Evolutionary conservation across 305 asterid species (phyloP), one percentile per base, ranked within the genome.

Genomic region (Salvia sclarea): DNA sequence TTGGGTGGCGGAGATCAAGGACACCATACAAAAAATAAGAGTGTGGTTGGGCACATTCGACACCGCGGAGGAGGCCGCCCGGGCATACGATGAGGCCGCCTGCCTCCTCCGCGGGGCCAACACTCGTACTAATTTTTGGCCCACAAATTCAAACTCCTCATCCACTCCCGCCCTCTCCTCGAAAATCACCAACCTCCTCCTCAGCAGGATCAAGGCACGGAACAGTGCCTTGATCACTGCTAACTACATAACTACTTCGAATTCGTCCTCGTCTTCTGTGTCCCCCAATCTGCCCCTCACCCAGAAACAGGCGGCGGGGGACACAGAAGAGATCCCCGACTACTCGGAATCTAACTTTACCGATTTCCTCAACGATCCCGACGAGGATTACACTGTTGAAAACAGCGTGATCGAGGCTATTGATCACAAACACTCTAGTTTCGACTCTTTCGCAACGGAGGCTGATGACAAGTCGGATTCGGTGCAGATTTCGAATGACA

Each of bases 1-100:
- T 45, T 88, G 95, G 95, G 95, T 88, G 79, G 88, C 95, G 16
- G 91, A 87, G 84, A 87, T 87, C 8, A 87, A 87, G 60, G 95
- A 87, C 63, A 87, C 91, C 9, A 85, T 82, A 71, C 95, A 88
- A 31, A 85, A 85, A 76, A 88, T 85, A 50, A 76, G 95, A 54
- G 86, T 88, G 73, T 88, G 95, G 95, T 44, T 88, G 1, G 92
- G 92, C 25, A 87, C 95, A 6, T 87, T 85, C 6, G 95, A 87
- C 83, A 85, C 89, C 6, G 92, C 95, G 5, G 92, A 88, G 73
- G 90, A 80, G 75, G 95, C 92, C 0, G 95, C 95, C 21, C 65
- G 88, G 55, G 92, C 90, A 12, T 88, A 88, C n/a, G 95, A 88
- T 4, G 88, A 88, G 80, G 95, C 95, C 0, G 92, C 90, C 22